Percentiles rank a stretch among this genome's conserved stretches.
Conservation (phyloP, 2,329 filamentous ascomycete species). For the Pestalotiopsis sp. region DNA sequence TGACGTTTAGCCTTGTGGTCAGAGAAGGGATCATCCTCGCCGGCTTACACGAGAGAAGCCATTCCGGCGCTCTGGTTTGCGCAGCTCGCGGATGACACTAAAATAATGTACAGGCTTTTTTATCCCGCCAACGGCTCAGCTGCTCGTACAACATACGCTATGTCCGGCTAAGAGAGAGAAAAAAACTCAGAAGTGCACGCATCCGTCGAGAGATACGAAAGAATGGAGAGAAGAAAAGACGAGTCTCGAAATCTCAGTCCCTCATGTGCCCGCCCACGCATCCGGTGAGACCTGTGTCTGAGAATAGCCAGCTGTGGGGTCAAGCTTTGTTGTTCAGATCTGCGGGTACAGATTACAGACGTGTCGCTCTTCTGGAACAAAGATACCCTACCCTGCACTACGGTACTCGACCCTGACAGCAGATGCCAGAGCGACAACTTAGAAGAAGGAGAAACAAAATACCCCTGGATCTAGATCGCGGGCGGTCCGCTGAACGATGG, state of each 20-base stretch:
- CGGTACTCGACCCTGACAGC: not conserved
- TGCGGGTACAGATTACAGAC: not conserved
- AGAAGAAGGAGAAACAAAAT: not conserved
- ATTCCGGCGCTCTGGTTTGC: not conserved
- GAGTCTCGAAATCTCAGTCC: not conserved
- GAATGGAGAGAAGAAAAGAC: not conserved
- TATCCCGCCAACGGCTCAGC: not conserved
- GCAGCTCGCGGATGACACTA: not conserved
- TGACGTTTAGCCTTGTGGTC: not conserved
- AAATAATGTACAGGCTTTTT: not conserved
- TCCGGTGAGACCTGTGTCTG: not conserved
- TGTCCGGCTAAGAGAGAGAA: not conserved
- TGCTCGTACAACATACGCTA: not conserved
- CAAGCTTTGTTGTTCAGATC: too few relatives aligned
- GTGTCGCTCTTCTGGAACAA: not conserved
- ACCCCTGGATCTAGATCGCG: slow-evolving; percentile 7
- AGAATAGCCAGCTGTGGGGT: not conserved
- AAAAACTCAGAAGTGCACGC: not conserved
- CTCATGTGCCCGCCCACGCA: not conserved
- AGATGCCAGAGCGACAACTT: not conserved
- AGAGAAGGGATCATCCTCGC: not conserved
- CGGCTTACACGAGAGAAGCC: not conserved
- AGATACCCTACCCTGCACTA: not conserved
- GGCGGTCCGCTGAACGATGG: slow-evolving; percentile 10
- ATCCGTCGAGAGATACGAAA: not conserved